These are phyloP conservation scores for Ophiocordyceps robertsii DNA, from an alignment of 2,329 filamentous ascomycete species.

Conservation along the genomic window DNA sequence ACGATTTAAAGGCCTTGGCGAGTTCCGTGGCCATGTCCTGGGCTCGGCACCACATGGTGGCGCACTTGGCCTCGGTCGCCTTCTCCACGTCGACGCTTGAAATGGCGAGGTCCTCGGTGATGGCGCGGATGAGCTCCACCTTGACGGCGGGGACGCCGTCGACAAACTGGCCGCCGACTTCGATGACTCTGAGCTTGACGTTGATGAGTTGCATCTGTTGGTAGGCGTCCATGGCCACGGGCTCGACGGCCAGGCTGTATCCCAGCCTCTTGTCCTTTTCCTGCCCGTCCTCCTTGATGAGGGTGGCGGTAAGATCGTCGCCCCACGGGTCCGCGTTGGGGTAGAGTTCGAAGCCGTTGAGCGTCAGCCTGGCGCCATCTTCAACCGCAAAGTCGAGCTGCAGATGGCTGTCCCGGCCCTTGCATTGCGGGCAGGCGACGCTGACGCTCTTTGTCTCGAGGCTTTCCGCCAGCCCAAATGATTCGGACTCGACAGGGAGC, in stretches of 20 bases:
- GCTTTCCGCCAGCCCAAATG: slow-evolving; percentile 21
- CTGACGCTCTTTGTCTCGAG: slow-evolving; percentile 26
- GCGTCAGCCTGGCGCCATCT: slow-evolving; percentile 31
- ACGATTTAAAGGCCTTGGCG: slow-evolving; percentile 13
- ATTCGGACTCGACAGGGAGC: slow-evolving; percentile 20
- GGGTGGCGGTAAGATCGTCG: slow-evolving; percentile 29
- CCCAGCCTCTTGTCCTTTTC: slow-evolving; percentile 28
- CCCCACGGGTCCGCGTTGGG: slow-evolving; percentile 33
- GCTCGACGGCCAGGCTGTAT: slow-evolving; percentile 31
- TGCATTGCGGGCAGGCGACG: slow-evolving; percentile 41
- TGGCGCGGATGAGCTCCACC: slow-evolving; percentile 48
- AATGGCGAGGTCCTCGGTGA: slow-evolving; percentile 41
- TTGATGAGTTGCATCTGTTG: slow-evolving; percentile 37
- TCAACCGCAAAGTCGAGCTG: slow-evolving; percentile 42
- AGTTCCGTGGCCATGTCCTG: slow-evolving; percentile 19
- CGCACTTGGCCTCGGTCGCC: slow-evolving; percentile 18
- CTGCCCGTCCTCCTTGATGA: slow-evolving; percentile 26
- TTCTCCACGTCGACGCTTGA: slow-evolving; percentile 27
- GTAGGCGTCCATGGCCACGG: slow-evolving; percentile 32
- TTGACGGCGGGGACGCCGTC: slow-evolving; percentile 40
- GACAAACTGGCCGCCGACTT: slow-evolving; percentile 43
- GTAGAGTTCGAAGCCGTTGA: slow-evolving; percentile 51
- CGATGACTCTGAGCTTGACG: slow-evolving; percentile 44
- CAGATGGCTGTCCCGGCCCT: slow-evolving; percentile 30
- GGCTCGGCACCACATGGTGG: slow-evolving; percentile 38